These are phyloP conservation scores for Didymella segeticola DNA, from an alignment of 2,329 filamentous ascomycete genomes.

Conservation along the genomic window DNA sequence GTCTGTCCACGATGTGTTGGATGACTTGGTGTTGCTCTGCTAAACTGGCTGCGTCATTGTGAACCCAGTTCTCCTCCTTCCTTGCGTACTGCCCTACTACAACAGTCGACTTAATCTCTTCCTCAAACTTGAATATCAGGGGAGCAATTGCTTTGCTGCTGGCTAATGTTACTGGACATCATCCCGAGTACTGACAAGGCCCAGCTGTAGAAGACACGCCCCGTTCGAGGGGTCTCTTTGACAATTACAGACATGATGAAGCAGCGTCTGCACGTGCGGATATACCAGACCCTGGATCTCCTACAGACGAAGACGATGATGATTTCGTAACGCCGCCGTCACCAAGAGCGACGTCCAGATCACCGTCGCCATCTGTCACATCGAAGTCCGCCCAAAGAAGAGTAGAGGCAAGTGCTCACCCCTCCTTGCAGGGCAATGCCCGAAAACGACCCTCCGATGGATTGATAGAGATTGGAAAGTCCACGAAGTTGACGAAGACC, in stretches of 20 bases:
- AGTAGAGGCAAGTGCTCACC: conserved; percentile 35
- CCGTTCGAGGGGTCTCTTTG: conserved; percentile 1
- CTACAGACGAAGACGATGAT: conserved; percentile 42
- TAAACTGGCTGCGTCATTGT: not conserved
- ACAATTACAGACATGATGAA: not conserved
- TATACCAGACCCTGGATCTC: conserved; percentile 30
- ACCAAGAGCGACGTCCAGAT: conserved; percentile 20
- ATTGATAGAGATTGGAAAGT: conserved; percentile 24
- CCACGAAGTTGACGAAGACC: conserved; percentile 38
- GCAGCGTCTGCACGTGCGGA: not conserved
- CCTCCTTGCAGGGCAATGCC: conserved; percentile 19
- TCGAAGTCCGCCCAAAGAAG: conserved; percentile 28
- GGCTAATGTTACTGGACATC: not conserved
- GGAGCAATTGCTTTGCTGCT: no score
- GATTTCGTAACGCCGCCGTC: conserved; percentile 31
- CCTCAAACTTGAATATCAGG: no score
- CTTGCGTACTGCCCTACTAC: not conserved
- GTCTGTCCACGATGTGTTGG: not conserved
- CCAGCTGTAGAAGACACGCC: not conserved
- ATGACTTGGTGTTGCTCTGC: not conserved
- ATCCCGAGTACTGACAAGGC: not conserved
- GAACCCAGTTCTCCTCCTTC: not conserved
- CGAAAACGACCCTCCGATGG: conserved; percentile 35
- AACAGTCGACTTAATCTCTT: not conserved
- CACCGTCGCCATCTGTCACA: conserved; percentile 16